These are phyloP conservation scores for Sporothrix brunneoviolacea DNA, from an alignment of 2,329 filamentous ascomycete species.

Conservation along the genomic window DNA sequence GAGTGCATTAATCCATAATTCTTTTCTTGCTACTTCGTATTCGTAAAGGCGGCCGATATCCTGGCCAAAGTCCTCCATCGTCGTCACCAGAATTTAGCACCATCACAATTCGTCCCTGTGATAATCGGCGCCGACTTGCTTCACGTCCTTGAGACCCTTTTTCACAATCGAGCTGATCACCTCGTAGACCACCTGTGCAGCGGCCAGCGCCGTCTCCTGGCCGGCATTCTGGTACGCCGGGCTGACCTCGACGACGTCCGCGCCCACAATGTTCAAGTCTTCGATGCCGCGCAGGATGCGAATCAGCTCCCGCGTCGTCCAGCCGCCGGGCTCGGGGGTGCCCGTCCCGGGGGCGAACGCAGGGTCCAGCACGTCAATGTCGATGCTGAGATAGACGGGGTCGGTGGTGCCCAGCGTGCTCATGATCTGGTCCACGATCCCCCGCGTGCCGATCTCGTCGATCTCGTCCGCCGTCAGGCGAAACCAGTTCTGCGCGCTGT, in stretches of 20 bases:
- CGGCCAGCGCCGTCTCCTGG: slow-evolving; percentile 76
- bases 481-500: slow-evolving; percentile 69
- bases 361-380: slow-evolving; percentile 33
- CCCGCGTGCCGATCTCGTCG: slow-evolving; percentile 71
- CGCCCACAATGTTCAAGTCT: slow-evolving; percentile 75
- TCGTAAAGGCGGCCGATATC: too few species aligned
- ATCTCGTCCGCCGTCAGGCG: slow-evolving; percentile 81
- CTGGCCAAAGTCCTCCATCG: too few species aligned
- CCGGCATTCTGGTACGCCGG: slow-evolving; percentile 76
- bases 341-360: slow-evolving; percentile 51
- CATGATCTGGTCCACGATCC: slow-evolving; percentile 56
- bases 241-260: slow-evolving; percentile 83
- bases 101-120: too few species aligned
- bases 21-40: too few species aligned
- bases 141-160: too few species aligned
- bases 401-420: slow-evolving; percentile 63
- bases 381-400: slow-evolving; percentile 49
- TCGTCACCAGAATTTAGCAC: too few species aligned
- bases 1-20: too few species aligned
- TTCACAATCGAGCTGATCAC: slow-evolving; percentile 68
- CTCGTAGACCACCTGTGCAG: slow-evolving; percentile 78
- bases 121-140: too few species aligned
- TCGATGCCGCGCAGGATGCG: slow-evolving; percentile 76
- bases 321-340: slow-evolving; percentile 84
- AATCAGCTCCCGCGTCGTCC: slow-evolving; percentile 84